Evolutionary conservation across 305 asterid genomes (phyloP).

Genomic region (Fraxinus baroniana): DNA sequence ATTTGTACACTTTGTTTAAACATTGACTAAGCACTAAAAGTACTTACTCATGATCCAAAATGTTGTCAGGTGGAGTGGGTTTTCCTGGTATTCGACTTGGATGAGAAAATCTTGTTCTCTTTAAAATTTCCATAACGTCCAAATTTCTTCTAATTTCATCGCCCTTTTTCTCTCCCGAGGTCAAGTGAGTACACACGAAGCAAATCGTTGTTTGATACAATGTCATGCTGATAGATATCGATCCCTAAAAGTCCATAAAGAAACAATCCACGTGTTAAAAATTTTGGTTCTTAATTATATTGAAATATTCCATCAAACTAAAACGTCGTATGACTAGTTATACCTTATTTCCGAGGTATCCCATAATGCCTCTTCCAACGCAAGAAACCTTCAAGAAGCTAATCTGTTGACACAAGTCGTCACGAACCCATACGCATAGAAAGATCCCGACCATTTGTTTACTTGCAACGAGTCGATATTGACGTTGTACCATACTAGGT

Average conservation of each 20-base stretch:
- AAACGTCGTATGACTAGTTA: neutral
- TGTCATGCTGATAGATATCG: conserved; percentile 75
- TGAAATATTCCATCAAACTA: neutral
- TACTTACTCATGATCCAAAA: conserved; percentile 69
- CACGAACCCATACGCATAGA: conserved; percentile 65
- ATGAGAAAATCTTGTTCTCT: conserved; percentile 53
- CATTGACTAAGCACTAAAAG: neutral
- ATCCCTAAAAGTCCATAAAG: conserved; percentile 41
- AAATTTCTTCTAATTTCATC: conserved; percentile 57
- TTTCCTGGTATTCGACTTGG: conserved; percentile 22
- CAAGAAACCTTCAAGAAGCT: conserved; percentile 63
- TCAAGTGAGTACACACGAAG: conserved; percentile 82
- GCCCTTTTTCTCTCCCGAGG: conserved; percentile 72
- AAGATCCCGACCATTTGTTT: conserved; percentile 92
- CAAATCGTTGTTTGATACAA: conserved; percentile 49
- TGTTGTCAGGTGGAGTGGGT: conserved; percentile 34
- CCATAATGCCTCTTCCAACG: conserved; percentile 81
- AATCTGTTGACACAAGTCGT: conserved; percentile 43
- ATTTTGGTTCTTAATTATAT: neutral
- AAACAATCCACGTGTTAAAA: neutral
- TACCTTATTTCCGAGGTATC: conserved; percentile 94
- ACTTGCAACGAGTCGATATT: conserved; percentile 64
- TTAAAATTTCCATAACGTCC: conserved; percentile 63
- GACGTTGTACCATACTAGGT: conserved; percentile 9
- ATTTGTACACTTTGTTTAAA: neutral